These are phyloP conservation scores for Saraca asoca DNA, from an alignment of 331 rosid genomes.

Conservation along the genomic window DNA sequence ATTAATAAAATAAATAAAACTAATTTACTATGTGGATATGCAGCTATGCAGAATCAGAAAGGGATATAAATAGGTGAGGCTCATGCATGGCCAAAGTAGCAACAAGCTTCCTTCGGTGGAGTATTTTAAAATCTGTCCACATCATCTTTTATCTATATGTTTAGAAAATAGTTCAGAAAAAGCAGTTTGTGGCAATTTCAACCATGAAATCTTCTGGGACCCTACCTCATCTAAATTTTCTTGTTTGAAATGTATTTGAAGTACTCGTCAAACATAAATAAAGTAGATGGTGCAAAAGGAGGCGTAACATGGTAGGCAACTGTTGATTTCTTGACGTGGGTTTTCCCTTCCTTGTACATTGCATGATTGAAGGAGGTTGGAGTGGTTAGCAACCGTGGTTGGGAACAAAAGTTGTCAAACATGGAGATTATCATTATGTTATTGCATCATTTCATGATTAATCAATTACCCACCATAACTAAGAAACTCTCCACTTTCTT, in stretches of 20 bases:
- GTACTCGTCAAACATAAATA: constrained; percentile 3
- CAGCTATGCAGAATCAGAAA: too few species aligned
- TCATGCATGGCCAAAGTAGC: too few species aligned
- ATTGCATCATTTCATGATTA: constrained; percentile 25
- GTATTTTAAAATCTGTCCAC: too few species aligned
- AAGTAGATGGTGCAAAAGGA: neutral
- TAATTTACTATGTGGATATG: too few species aligned
- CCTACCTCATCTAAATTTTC: constrained; percentile 25
- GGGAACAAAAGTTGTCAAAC: constrained; percentile 27
- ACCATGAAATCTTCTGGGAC: constrained; percentile 24
- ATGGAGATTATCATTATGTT: neutral
- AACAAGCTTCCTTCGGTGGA: too few species aligned
- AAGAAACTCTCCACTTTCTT: too few species aligned
- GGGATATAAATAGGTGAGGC: too few species aligned
- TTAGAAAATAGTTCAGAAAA: neutral
- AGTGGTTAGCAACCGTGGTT: constrained; percentile 39
- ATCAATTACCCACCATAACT: constrained; percentile 16
- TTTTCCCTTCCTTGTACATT: constrained; percentile 26
- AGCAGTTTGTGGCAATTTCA: constrained; percentile 33
- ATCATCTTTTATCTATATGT: too few species aligned
- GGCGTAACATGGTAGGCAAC: constrained; percentile 37
- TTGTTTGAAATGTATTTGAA: constrained; percentile 11
- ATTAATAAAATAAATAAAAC: too few species aligned
- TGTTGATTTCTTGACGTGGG: constrained; percentile 12
- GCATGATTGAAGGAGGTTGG: constrained; percentile 47